Base-by-base conservation (phyloP, 2,329 filamentous ascomycete species). In the Rutstroemia sp. region DNA sequence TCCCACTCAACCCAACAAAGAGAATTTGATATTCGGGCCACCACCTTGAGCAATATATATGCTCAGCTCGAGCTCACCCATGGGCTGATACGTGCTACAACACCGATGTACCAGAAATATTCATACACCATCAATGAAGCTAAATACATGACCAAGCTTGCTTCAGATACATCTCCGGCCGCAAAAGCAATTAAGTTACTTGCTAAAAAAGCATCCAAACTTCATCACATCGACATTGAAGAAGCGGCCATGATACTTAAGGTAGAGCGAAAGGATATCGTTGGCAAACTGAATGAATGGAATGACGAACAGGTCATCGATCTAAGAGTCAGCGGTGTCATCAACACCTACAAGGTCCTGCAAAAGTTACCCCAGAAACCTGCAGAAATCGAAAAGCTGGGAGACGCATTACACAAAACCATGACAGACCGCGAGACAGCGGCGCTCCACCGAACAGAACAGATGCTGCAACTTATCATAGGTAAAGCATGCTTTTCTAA, bases 21-120 rank as follows among this genome's bases (percentile, higher is more conserved):
- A 23, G 72, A 77, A 0, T 78, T 76, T 56, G 82, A 86, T 61
- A 80, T 86, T 55, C 75, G 76, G 19, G 58, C 69, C 1, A 78
- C 69, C 2, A 73, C 77, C 0, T 69, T 84, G 5, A 70, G 71
- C 40, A 77, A 80, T 51, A 75, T 85, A 16, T 82, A 83, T 51
- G 80, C 82, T 0, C 76, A 79, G n/a, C 70, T 86, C 1, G 83
- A 86, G 63, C 71, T 86, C 4, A 77, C 76, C 2, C 83, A 82
- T 58, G 72, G 72, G 0, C 70, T 84, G 0, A 72, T 86, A 30
- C 75, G 82, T 21, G 80, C 77, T 16, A 77, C 75, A 17, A 84
- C 76, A 0, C 80, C 76, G 0, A 78, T 82, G 42, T 86, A 84
- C 58, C 77, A 73, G 7, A 71, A 73, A 1, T 85, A 84, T 66